Evolutionary conservation across 768 basidiomycete genomes (phyloP), one percentile per base, ranked within the genome.

Genomic region (Leccinellum albellum): DNA sequence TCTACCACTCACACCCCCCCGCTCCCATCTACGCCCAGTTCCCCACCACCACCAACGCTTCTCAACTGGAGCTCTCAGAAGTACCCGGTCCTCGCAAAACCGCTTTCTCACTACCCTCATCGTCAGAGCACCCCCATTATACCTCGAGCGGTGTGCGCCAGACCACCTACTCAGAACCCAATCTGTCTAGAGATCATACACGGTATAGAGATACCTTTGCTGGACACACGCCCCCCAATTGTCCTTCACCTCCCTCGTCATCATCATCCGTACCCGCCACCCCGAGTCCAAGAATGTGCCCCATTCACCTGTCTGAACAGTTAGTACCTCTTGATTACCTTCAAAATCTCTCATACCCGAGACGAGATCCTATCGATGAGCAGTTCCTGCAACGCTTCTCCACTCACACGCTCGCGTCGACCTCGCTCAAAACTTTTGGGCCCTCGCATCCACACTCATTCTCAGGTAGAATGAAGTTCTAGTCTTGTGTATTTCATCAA

Each of bases 311-410:
- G 42, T 61, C 70, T 0, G 71, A 72, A 42, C 67, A 71, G 57
- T 76, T 88, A 0, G 86, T 88, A 12, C 87, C 87, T 47, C 78
- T 88, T 29, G 80, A 84, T 62, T 80, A 83, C 49, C 81, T 88
- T 14, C 81, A 84, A 66, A 79, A 71, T 53, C 73, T 81, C 20
- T 70, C 80, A n/a, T 79, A 76, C 29, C 79, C 81, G 17, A 73
- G 79, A 65, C 80, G 87, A 12, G 80, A 88, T 62, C 84, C 86
- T 50, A 75, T 78, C 23, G 87, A 88, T 64, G 86, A 87, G 62
- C 82, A 83, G 56, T 73, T 85, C 54, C 72, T 88, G 50, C 79
- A 82, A 61, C 80, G 82, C 24, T 84, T 88, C 64, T 74, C 78
- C 40, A 74, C 67, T 4, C 70, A 68, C 21, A 56, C 64, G 0